phyloP scores from a whole-genome alignment of 768 basidiomycete genomes.

The Sistotremastrum suecicum region DNA sequence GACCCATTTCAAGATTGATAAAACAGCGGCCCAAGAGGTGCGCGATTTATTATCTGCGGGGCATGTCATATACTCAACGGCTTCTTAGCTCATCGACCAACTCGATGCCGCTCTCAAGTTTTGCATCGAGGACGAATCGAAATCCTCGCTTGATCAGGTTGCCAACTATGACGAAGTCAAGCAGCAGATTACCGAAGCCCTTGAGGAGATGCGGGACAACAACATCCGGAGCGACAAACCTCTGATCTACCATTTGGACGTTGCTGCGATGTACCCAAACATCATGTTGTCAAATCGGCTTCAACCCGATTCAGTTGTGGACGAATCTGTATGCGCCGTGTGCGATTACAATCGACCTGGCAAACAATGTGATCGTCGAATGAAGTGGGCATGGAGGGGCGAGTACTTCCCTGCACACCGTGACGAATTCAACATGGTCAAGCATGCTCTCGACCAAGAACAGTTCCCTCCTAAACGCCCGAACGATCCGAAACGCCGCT shows the following conservation, averaged over 20 bases:
- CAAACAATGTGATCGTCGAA: constrained; percentile 83
- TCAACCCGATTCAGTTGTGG: constrained; percentile 95
- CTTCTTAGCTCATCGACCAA: constrained; percentile 71
- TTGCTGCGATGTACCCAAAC: constrained; percentile 99
- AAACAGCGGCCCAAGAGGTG: constrained; percentile 73
- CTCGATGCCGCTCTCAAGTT: constrained; percentile 87
- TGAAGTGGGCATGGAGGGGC: constrained; percentile 98
- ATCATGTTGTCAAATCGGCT: constrained; percentile 99
- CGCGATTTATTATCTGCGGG: constrained; percentile 3
- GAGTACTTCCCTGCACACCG: constrained; percentile 96
- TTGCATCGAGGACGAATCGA: constrained; percentile 76
- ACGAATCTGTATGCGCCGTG: constrained; percentile 91
- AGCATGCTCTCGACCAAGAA: constrained; percentile 92
- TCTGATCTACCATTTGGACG: constrained; percentile 95
- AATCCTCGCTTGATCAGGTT: constrained; percentile 65
- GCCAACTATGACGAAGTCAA: constrained; percentile 94
- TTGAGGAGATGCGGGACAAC: constrained; percentile 84
- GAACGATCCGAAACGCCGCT: constrained; percentile 61
- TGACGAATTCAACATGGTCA: constrained; percentile 98
- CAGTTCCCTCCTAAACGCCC: constrained; percentile 72
- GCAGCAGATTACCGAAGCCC: constrained; percentile 52
- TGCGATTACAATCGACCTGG: constrained; percentile 97
- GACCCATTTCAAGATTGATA: constrained; percentile 90
- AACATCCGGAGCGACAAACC: constrained; percentile 84
- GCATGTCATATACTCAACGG: constrained; percentile 1